Evolutionary conservation across 1,284 basidiomycete species (phyloP).

Genomic region (Exobasidium rhododendri): DNA sequence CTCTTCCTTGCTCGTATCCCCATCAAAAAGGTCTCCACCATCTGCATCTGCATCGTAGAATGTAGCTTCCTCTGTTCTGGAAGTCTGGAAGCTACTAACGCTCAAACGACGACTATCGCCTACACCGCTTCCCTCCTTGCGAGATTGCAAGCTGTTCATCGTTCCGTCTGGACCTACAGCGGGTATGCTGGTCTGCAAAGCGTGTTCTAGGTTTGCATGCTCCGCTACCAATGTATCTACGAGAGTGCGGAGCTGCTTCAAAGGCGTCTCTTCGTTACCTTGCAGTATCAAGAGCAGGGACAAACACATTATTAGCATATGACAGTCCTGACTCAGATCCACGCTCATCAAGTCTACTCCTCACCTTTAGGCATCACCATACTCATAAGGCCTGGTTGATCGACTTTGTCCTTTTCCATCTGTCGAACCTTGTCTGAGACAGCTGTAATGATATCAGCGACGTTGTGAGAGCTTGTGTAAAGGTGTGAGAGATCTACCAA

Average conservation of each 20-base stretch:
- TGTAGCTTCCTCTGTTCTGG: constrained; percentile 38
- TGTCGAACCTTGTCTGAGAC: constrained; percentile 16
- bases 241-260: constrained; percentile 24
- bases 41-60: constrained; percentile 46
- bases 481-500: constrained; percentile 34
- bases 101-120: constrained; percentile 26
- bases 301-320: not conserved
- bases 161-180: constrained; percentile 26
- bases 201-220: constrained; percentile 35
- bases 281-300: no score
- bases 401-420: constrained; percentile 1
- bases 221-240: constrained; percentile 36
- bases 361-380: constrained; percentile 1
- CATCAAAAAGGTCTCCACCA: constrained; percentile 25
- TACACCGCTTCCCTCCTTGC: constrained; percentile 11
- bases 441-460: constrained; percentile 35
- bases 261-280: constrained; percentile 20
- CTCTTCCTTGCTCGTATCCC: constrained; percentile 24
- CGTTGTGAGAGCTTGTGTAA: constrained; percentile 32
- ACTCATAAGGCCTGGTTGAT: constrained; percentile 4
- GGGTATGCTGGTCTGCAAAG: constrained; percentile 36
- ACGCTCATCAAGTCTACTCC: no score
- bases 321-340: no score
- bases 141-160: constrained; percentile 32
- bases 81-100: constrained; percentile 34